Evolutionary conservation across 2,329 filamentous ascomycete species (phyloP), one percentile per base, ranked within the genome.

Genomic region (Emericellopsis atlantica): DNA sequence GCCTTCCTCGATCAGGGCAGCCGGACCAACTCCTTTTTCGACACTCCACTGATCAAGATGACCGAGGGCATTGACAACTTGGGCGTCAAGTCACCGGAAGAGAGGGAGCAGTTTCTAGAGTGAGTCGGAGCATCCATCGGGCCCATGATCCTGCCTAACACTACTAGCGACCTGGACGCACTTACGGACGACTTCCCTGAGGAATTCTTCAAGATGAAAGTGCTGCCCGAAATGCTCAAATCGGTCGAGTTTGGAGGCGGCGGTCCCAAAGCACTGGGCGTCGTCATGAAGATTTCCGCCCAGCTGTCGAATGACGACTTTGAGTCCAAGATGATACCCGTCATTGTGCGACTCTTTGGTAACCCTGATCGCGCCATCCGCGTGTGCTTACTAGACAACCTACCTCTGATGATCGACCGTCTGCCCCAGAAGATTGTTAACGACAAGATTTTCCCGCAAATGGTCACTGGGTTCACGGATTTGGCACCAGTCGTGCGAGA

Each of bases 221-320:
- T 98, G 4, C 70, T 98, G 8, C 92, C 92, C 0, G 92, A 98
- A 56, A 67, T 98, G 24, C 72, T 98, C n/a, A 98, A 96, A 56
- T 95, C 89, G 0, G 88, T 96, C n/a, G 92, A 98, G 54, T 98
- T 95, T 58, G 92, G 92, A 7, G 92, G 90, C 10, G 92, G 92
- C 23, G 92, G 92, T 0, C 85, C 90, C 0, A 93, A 94, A 54
- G 89, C 94, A 1, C 84, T 98, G 44, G 66, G 72, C 1, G 79
- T 94, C 2, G 85, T 95, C 33, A 79, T 96, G 68, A 94, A 94
- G 55, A 95, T 98, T 50, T 79, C 87, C 4, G 69, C 79, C 6
- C 96, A 95, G 55, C 67, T 98, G 33, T 78, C 84, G 3, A 81
- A 82, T 45, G 92, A 96, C 9, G 92, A 98, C 57, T 98, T 93